phyloP scores from a whole-genome alignment of 345 rosid species.

The Excoecaria cochinchinensis region DNA sequence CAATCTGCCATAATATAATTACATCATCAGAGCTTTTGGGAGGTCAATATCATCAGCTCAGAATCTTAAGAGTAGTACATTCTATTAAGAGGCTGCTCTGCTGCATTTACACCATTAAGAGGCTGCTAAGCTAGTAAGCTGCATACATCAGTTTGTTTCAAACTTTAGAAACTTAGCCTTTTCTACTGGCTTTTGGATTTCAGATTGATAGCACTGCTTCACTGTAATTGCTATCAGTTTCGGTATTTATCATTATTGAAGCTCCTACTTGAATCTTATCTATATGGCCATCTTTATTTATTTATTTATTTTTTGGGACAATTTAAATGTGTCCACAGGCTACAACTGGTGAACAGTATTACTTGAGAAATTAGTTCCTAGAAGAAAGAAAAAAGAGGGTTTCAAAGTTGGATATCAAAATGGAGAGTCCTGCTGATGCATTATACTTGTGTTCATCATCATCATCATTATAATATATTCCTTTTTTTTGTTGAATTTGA shows the following conservation, averaged over 20 bases:
- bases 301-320: background rate
- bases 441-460: background rate
- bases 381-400: background rate
- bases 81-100: too few species aligned
- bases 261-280: background rate
- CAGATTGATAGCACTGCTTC: background rate
- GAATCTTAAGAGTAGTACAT: background rate
- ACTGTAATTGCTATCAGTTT: background rate
- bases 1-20: background rate
- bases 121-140: background rate
- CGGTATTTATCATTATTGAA: background rate
- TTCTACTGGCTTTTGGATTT: background rate
- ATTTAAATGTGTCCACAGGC: background rate
- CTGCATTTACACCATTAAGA: too few species aligned
- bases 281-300: background rate
- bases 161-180: background rate
- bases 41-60: background rate
- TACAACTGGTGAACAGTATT: too few species aligned
- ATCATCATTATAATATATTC: background rate
- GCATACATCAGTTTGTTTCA: background rate
- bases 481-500: too few species aligned
- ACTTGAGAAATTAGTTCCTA: too few species aligned
- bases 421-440: background rate
- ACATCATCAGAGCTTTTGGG: background rate
- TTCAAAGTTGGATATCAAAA: background rate